Base-by-base conservation (phyloP, 2,329 filamentous ascomycete species). In the Pseudocercospora pini-densiflorae region DNA sequence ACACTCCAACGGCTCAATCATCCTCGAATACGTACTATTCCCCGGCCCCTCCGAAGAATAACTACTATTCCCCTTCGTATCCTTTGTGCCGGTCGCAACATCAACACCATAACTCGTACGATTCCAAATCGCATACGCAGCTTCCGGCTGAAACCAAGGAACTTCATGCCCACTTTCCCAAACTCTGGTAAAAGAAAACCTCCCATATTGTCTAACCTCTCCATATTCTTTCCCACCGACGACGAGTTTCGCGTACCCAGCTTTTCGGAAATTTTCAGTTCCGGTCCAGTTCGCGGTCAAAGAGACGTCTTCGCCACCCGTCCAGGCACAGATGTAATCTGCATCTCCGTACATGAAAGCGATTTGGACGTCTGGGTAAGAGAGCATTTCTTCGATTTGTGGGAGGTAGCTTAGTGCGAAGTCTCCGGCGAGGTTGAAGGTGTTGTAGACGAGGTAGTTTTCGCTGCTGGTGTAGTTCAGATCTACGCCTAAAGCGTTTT, bases 401-500 rank as follows among this genome's bases (percentile, higher is more conserved):
- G 75, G 80, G 71, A 88, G 84, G 68, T 86, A 85, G 23, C 85
- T 61, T 76, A 75, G 45, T 70, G 70, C 59, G 80, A 77, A 19
- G 63, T 86, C 84, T 12, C 83, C 83, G 0, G 83, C 84, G 12
- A 72, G 77, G 0, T 72, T 74, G 70, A 86, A 86, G 1, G 82
- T 81, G 3, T 67, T 69, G 43, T 73, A 73, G 3, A 86, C 82
- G 0, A 81, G 76, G 64, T 76, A 81, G 63, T 80, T 82, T 29
- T 53, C 59, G 12, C 75, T 77, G 2, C 75, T 73, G 4, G 85
- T 85, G 77, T 84, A 90, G 74, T 89, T 90, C 61, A 83, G 81
- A 70, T 78, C 85, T 0, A 85, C 87, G 9, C 87, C 87, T 63
- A 89, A 83, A 0, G 86, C 86, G 7, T 77, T 72, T 70, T 86